phyloP scores from a whole-genome alignment of 2,329 filamentous ascomycete species.

The Xylariaceae sp. region DNA sequence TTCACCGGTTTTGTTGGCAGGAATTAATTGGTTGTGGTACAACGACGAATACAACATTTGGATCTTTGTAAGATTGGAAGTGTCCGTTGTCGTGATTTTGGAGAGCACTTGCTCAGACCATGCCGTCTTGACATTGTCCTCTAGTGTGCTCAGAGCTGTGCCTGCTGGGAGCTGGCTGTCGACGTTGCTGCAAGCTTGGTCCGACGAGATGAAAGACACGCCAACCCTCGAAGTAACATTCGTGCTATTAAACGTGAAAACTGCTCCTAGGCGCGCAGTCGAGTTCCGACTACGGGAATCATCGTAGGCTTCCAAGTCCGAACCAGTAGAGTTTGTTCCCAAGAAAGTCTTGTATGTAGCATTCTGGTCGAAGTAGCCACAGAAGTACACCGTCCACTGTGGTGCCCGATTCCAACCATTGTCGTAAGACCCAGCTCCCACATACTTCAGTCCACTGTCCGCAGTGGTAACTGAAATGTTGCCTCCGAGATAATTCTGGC shows the following conservation, averaged over 20 bases:
- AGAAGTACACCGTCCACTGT: constrained; percentile 61
- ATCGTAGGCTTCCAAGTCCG: constrained; percentile 31
- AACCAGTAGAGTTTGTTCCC: constrained; percentile 31
- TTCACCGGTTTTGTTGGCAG: constrained; percentile 67
- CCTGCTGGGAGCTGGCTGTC: constrained; percentile 51
- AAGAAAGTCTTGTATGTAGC: constrained; percentile 44
- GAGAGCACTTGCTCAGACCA: constrained; percentile 62
- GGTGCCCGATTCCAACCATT: constrained; percentile 64
- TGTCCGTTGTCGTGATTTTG: constrained; percentile 59
- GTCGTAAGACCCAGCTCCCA: constrained; percentile 59
- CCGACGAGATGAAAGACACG: constrained; percentile 62
- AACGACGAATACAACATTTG: constrained; percentile 63
- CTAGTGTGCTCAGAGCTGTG: constrained; percentile 41
- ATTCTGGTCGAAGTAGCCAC: constrained; percentile 53
- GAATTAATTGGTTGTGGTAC: constrained; percentile 67
- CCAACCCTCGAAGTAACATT: constrained; percentile 57
- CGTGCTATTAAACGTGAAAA: constrained; percentile 51
- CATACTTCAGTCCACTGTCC: constrained; percentile 44
- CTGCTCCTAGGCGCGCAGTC: constrained; percentile 41
- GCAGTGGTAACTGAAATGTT: constrained; percentile 49
- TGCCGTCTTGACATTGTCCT: constrained; percentile 42
- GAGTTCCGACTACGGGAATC: constrained; percentile 33
- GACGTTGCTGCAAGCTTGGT: constrained; percentile 57
- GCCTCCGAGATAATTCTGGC: constrained; percentile 61
- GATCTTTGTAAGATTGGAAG: constrained; percentile 49